phyloP scores from a whole-genome alignment of 2,329 filamentous ascomycete genomes.

The Neoscytalidium dimidiatum region DNA sequence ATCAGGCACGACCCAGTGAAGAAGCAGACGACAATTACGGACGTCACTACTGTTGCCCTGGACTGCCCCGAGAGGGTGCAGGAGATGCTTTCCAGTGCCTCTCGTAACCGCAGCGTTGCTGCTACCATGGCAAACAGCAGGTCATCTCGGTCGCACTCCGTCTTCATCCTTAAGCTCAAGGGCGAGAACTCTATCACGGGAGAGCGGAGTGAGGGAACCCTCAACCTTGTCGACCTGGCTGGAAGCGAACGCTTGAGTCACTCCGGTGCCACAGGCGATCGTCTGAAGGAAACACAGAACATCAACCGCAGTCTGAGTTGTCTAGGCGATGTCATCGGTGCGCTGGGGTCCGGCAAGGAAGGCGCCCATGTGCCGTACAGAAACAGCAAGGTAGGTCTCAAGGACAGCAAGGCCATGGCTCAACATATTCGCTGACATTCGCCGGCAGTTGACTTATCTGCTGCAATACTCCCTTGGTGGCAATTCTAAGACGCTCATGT shows the following conservation, averaged over 20 bases:
- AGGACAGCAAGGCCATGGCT: not conserved
- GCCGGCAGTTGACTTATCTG: constrained; percentile 70
- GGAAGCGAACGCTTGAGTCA: constrained; percentile 90
- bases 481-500: constrained; percentile 98
- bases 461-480: constrained; percentile 93
- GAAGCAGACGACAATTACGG: constrained; percentile 79
- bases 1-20: constrained; percentile 83
- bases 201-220: constrained; percentile 85
- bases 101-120: constrained; percentile 85
- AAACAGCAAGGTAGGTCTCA: constrained; percentile 75
- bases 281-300: constrained; percentile 90
- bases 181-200: constrained; percentile 72
- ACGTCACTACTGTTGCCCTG: constrained; percentile 74
- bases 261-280: constrained; percentile 80
- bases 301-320: constrained; percentile 96
- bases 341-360: constrained; percentile 79
- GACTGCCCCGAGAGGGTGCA: constrained; percentile 81
- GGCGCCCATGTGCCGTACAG: constrained; percentile 85
- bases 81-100: constrained; percentile 75
- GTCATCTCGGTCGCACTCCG: constrained; percentile 90
- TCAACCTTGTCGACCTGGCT: constrained; percentile 94
- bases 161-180: constrained; percentile 80
- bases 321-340: constrained; percentile 90
- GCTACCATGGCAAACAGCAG: constrained; percentile 97
- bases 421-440: constrained; percentile 24